Evolutionary conservation across 768 basidiomycete species (phyloP).

Genomic region (Rhizopogon vesiculosus): DNA sequence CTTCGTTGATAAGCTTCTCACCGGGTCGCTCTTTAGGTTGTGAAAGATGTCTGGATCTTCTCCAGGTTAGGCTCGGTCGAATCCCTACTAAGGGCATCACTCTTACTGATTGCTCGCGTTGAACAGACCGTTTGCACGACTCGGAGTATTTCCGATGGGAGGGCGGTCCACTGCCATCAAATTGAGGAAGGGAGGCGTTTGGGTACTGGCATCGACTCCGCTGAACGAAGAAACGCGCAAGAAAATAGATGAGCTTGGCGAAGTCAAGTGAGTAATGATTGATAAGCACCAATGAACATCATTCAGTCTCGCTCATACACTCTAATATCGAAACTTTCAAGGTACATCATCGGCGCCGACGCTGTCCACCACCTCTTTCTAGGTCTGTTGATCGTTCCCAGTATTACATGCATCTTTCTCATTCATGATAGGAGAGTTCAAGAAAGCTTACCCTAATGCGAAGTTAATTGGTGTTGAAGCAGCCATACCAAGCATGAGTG

Average conservation of each 20-base stretch:
- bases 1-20: background rate
- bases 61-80: constrained; percentile 39
- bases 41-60: constrained; percentile 59
- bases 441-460: constrained; percentile 64
- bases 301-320: background rate
- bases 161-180: constrained; percentile 81
- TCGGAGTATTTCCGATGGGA: constrained; percentile 67
- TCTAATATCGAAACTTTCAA: constrained; percentile 14
- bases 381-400: constrained; percentile 28
- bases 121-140: constrained; percentile 61
- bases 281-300: constrained; percentile 31
- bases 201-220: constrained; percentile 80
- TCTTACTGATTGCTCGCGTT: constrained; percentile 3
- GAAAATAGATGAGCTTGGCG: constrained; percentile 59
- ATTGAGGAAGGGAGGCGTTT: constrained; percentile 64
- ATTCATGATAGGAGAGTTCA: constrained; percentile 46
- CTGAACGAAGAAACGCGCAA: constrained; percentile 59
- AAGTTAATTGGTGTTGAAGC: constrained; percentile 67
- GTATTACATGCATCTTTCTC: constrained; percentile 14
- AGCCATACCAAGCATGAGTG: constrained; percentile 45
- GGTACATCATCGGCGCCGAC: constrained; percentile 58
- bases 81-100: background rate
- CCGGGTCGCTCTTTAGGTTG: constrained; percentile 28
- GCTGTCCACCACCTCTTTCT: constrained; percentile 57
- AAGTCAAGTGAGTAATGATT: constrained; percentile 48